Percentiles rank a stretch among this genome's conserved stretches.
Evolutionary conservation across 495 filamentous ascomycete species (phyloP).

Genomic region (Parathielavia hyrcaniae): DNA sequence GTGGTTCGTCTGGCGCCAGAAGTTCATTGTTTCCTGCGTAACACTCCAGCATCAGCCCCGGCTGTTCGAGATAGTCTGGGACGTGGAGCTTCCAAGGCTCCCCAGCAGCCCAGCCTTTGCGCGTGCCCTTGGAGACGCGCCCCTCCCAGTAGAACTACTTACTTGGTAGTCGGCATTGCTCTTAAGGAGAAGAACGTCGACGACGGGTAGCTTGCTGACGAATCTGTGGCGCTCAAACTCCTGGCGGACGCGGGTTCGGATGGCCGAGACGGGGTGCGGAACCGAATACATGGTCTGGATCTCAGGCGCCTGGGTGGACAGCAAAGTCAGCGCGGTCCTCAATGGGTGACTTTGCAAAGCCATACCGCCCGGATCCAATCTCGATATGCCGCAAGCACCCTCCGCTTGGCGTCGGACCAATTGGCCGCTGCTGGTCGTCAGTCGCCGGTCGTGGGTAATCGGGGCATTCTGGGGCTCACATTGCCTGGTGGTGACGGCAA

Average conservation of each 20-base stretch:
- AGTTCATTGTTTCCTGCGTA: constrained; percentile 89
- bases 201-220: constrained; percentile 76
- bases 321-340: neutral
- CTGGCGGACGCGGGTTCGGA: constrained; percentile 91
- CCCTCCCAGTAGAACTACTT: constrained; percentile 9
- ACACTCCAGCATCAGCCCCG: constrained; percentile 10
- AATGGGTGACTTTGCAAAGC: neutral
- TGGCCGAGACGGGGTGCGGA: constrained; percentile 75
- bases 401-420: constrained; percentile 74
- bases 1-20: constrained; percentile 95
- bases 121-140: neutral
- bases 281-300: constrained; percentile 94
- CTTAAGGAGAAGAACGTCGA: constrained; percentile 83
- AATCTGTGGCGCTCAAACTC: constrained; percentile 96
- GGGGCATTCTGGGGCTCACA: constrained; percentile 52
- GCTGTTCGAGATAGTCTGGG: neutral
- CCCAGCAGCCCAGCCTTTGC: neutral
- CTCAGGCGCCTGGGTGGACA: constrained; percentile 70
- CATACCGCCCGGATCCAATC: constrained; percentile 89
- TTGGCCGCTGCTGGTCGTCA: constrained; percentile 59
- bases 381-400: constrained; percentile 81
- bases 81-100: neutral
- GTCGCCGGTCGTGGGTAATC: neutral
- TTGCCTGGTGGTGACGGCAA: constrained; percentile 80
- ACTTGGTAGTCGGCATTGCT: constrained; percentile 88